Base-by-base conservation (phyloP, 768 basidiomycete genomes). In the Suillus sp. region DNA sequence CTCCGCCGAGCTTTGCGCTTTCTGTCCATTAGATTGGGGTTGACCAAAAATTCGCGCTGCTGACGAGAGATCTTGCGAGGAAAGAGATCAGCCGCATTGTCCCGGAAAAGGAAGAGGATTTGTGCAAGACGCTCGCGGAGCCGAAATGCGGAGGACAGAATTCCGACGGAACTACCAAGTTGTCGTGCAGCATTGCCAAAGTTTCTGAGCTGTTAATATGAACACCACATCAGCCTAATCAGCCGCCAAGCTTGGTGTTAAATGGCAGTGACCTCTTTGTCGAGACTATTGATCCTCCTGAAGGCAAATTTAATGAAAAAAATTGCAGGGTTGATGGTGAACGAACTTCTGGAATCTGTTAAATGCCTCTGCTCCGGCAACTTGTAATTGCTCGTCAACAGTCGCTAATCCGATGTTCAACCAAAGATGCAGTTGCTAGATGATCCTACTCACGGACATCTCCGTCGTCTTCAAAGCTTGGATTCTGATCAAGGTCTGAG, bases 21-120 rank as follows among this genome's bases (percentile, higher is more conserved):
- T 57, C 64, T 69, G 37, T 65, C 59, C 51, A 72, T 66, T 3
- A 76, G 47, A 60, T 69, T 69, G 10, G 77, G 71, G 22, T 71
- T 74, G n/a, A 71, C 80, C 71, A 62, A 68, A 43, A 66, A 66
- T 65, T 72, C 86, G 75, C 62, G 78, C 68, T 70, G 76, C 69
- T 67, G 82, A 67, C 69, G 81, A 78, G 63, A 64, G 32, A 90
- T 76, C 67, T 89, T 91, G 25, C 86, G 82, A 8, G 89, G 89
- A 65, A 91, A 92, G n/a, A 91, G 80, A 65, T 87, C 86, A 20
- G 89, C 87, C 1, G 89, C 89, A 68, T 91, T 92, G 74, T 89
- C 86, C 47, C 84, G 86, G 73, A 90, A 91, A 16, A 92, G 81
- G 70, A 84, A 87, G 9, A 89, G 79, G 9, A 92, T 80, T 66